These are phyloP conservation scores for Sinapis alba DNA, from an alignment of 441 rosid species.

Conservation along the genomic window DNA sequence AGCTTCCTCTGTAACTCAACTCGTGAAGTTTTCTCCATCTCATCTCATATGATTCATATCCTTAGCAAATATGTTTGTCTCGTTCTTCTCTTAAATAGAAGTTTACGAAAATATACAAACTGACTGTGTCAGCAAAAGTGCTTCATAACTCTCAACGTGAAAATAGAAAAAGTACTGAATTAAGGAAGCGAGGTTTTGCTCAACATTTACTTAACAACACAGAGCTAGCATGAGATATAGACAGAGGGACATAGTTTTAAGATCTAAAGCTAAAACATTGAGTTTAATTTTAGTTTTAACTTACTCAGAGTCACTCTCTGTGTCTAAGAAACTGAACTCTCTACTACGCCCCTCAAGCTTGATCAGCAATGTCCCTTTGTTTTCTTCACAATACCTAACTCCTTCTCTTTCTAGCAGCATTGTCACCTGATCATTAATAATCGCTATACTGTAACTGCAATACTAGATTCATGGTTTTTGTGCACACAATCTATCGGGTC, in stretches of 20 bases:
- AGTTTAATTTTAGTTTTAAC: slow-evolving; percentile 10
- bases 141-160: neutral
- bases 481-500: neutral
- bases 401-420: slow-evolving; percentile 65
- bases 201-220: neutral
- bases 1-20: slow-evolving; percentile 59
- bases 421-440: slow-evolving; percentile 52
- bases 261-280: slow-evolving; percentile 27
- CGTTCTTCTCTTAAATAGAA: neutral
- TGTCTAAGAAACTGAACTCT: slow-evolving; percentile 72
- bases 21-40: neutral
- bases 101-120: slow-evolving; percentile 3
- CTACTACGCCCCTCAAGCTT: slow-evolving; percentile 60
- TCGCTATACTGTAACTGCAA: slow-evolving; percentile 2
- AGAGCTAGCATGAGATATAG: slow-evolving; percentile 30
- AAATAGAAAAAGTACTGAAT: neutral
- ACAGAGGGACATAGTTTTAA: slow-evolving; percentile 1
- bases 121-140: slow-evolving; percentile 1
- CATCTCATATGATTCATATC: neutral
- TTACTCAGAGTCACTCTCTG: slow-evolving; percentile 62
- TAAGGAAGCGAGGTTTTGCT: neutral
- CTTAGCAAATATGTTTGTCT: neutral
- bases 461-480: neutral
- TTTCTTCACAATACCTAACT: slow-evolving; percentile 70
- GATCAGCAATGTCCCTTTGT: slow-evolving; percentile 71